These are phyloP conservation scores for Candida schatavii DNA, from an alignment of 805 yeast genomes.

Conservation along the genomic window DNA sequence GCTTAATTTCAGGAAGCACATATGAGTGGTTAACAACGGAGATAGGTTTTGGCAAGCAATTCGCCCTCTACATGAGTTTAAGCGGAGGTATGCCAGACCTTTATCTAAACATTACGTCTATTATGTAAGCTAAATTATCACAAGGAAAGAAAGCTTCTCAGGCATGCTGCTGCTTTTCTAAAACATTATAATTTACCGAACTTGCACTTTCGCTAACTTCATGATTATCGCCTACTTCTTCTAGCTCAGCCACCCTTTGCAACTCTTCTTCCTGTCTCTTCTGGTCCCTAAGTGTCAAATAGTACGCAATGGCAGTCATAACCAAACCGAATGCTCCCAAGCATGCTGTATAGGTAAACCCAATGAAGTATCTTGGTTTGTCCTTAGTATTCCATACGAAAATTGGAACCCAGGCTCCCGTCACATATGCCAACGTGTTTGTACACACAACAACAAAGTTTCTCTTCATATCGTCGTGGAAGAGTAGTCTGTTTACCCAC, in stretches of 20 bases:
- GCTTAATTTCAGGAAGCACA: too few relatives aligned
- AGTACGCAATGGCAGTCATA: conserved; percentile 25
- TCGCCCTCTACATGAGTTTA: too few relatives aligned
- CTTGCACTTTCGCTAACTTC: not conserved
- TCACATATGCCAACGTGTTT: conserved; percentile 38
- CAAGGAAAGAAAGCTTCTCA: not conserved
- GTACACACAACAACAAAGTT: conserved; percentile 36
- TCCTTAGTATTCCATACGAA: conserved; percentile 38
- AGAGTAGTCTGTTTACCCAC: conserved; percentile 52
- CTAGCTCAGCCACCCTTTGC: not conserved
- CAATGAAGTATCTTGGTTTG: conserved; percentile 30
- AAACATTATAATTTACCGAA: too few relatives aligned
- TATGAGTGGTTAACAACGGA: too few relatives aligned
- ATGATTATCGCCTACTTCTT: not conserved
- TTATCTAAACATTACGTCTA: too few relatives aligned
- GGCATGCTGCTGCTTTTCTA: not conserved
- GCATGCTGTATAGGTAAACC: conserved; percentile 34
- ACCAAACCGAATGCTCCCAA: conserved; percentile 28
- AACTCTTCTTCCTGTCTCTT: not conserved
- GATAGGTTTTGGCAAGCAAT: too few relatives aligned
- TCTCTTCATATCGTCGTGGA: conserved; percentile 42
- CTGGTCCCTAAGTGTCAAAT: conserved; percentile 25
- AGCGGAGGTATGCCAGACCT: too few relatives aligned
- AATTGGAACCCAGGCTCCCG: conserved; percentile 38
- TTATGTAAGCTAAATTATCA: too few relatives aligned